Evolutionary conservation across 352 stramenopile species (phyloP).

Genomic region (Phytophthora kernoviae): DNA sequence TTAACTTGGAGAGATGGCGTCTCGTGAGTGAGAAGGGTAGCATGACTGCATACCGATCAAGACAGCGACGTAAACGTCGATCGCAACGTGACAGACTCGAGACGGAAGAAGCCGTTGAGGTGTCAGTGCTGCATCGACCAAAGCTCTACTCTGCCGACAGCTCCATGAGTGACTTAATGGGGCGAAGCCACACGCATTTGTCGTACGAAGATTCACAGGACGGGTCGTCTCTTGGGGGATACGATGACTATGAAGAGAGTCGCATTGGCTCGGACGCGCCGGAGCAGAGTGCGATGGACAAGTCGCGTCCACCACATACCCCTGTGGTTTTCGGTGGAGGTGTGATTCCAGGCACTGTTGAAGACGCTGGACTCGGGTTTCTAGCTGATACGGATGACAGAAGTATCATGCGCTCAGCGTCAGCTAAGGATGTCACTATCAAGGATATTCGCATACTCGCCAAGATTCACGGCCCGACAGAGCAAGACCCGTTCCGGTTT

Average conservation of each 20-base stretch:
- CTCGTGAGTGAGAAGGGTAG: conserved; percentile 28
- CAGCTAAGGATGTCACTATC: conserved; percentile 22
- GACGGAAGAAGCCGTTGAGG: conserved; percentile 30
- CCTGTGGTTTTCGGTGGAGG: conserved; percentile 36
- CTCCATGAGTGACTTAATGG: conserved; percentile 29
- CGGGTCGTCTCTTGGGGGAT: conserved; percentile 10
- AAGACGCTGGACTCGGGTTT: conserved; percentile 39
- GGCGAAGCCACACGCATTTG: conserved; percentile 23
- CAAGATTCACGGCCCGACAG: conserved; percentile 21
- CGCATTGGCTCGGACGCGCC: conserved; percentile 19
- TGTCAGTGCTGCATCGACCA: conserved; percentile 27
- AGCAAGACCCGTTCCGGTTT: conserved; percentile 35
- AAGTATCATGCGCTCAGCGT: conserved; percentile 29
- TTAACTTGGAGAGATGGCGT: conserved; percentile 37
- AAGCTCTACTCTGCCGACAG: conserved; percentile 40
- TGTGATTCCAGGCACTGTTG: conserved; percentile 33
- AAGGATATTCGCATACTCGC: conserved; percentile 39
- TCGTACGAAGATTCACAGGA: conserved; percentile 25
- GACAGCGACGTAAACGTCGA: conserved; percentile 9
- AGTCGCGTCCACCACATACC: conserved; percentile 22
- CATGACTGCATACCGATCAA: conserved; percentile 33
- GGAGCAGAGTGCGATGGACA: conserved; percentile 33
- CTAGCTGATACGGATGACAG: conserved; percentile 36
- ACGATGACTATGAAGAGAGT: conserved; percentile 22
- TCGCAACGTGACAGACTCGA: conserved; percentile 12